Evolutionary conservation across 768 basidiomycete genomes (phyloP), one percentile per base, ranked within the genome.

Genomic region (Suillus placidus): DNA sequence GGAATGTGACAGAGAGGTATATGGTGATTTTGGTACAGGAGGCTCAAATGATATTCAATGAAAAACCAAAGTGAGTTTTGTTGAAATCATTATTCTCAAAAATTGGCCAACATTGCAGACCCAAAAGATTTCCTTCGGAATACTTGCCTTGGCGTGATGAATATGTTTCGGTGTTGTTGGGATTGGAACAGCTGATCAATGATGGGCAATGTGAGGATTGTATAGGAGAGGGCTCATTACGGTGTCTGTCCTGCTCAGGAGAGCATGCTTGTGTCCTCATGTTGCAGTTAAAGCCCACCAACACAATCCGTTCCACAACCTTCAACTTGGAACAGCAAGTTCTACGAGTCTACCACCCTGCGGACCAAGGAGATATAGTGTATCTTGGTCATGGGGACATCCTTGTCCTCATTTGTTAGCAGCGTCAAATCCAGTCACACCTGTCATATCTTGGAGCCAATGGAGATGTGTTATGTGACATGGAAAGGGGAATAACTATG

Each of bases 261-360:
- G 20, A 16, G 9, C 64, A 64, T 51, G n/a, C 35, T 26, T 64
- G 64, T 64, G 58, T 61, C n/a, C 3, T 18, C 55, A 6, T 64
- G 57, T n/a, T 52, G 49, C 32, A 4, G 23, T 63, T 4, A 61
- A 47, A 38, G 34, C 45, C 8, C 64, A 64, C 18, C 32, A 20
- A 6, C 42, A 34, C 38, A 56, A 45, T n/a, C 67, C 62, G 3
- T 66, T 71, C 10, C 74, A 75, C 54, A 52, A 66, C 3, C 40
- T 75, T 8, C 52, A 72, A 42, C 20, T 51, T 74, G 74, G 73
- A 72, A 67, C 52, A 70, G 70, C 56, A 52, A 8, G 49, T 71
- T 47, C 45, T 75, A 68, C 34, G 26, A 65, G 6, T 26, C 49
- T 1, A 68, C 55, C 5, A 63, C 63, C 9, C 65, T 77, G 0